Evolutionary conservation across 805 yeast species (phyloP), one percentile per base, ranked within the genome.

Genomic region (Priceomyces melissophilus): DNA sequence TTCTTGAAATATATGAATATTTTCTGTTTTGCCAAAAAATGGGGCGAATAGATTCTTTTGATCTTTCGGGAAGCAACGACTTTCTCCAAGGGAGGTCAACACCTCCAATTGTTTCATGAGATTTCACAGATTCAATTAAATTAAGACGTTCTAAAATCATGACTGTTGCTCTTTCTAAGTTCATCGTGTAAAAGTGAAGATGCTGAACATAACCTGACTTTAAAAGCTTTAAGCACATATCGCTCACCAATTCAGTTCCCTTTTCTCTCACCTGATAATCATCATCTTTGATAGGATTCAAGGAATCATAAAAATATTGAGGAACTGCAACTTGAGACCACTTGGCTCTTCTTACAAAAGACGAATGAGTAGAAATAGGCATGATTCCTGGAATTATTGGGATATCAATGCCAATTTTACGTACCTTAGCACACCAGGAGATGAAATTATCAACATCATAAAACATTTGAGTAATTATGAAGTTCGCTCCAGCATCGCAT

Each of bases 361-460:
- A 81, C 17, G 95, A 85, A 65, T 91, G 90, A 3, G 96, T 87
- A n/a, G 95, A 82, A 43, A 93, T 90, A 15, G 99, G 99, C 99
- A 93, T 93, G 63, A 93, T 89, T 10, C 99, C 99, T 1, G 99
- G 99, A 44, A 93, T 83, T 49, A 93, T 86, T 23, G 98, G 98
- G 39, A 87, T 81, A 30, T 72, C 71, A 48, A 93, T 76, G 15
- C 96, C 97, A 15, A 70, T 69, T 15, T 73, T 79, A 50, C 91
- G 77, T 41, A 91, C 76, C 44, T 69, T 65, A 13, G 71, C 61
- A 54, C 93, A 87, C 99, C 99, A 93, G 10, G 63, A 53, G 43
- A 93, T 76, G 63, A 91, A 93, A 44, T 76, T 76, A 35, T 90
- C 96, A 10, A 75, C 93, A 57, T 93, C 97, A 63, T 93, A 93